Evolutionary conservation across 805 yeast species (phyloP).

Genomic region (Monosporozyma yasuniensis): DNA sequence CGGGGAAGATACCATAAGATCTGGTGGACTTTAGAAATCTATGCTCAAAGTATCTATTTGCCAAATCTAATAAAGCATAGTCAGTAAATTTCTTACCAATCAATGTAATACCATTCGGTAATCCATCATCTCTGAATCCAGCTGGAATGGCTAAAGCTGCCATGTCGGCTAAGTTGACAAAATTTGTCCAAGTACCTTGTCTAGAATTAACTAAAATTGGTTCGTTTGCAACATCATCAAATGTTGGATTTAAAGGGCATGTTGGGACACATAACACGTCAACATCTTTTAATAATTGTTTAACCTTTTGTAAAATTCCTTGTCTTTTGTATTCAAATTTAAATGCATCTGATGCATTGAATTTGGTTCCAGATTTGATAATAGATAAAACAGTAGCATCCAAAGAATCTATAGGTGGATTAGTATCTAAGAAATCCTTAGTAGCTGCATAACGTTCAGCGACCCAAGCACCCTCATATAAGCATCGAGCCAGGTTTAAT

Average conservation of each 20-base stretch:
- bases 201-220: constrained; percentile 77
- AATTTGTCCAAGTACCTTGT: constrained; percentile 98
- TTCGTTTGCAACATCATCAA: constrained; percentile 60
- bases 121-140: constrained; percentile 78
- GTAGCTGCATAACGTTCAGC: constrained; percentile 87
- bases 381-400: constrained; percentile 79
- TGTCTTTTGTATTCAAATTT: constrained; percentile 82
- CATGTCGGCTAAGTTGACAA: constrained; percentile 88
- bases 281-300: constrained; percentile 42
- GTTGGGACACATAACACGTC: constrained; percentile 88
- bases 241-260: constrained; percentile 84
- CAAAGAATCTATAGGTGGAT: constrained; percentile 60
- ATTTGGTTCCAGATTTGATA: constrained; percentile 67
- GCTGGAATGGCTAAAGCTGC: constrained; percentile 88
- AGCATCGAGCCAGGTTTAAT: constrained; percentile 71
- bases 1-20: constrained; percentile 39
- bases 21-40: constrained; percentile 40
- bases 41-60: constrained; percentile 54
- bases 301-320: constrained; percentile 60
- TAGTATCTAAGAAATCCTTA: constrained; percentile 57
- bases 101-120: constrained; percentile 86
- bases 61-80: constrained; percentile 78
- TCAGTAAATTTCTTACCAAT: constrained; percentile 78
- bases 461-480: constrained; percentile 99
- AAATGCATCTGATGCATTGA: constrained; percentile 76